Evolutionary conservation across 495 filamentous ascomycete species (phyloP).

Genomic region (Aspergillus indologenus): DNA sequence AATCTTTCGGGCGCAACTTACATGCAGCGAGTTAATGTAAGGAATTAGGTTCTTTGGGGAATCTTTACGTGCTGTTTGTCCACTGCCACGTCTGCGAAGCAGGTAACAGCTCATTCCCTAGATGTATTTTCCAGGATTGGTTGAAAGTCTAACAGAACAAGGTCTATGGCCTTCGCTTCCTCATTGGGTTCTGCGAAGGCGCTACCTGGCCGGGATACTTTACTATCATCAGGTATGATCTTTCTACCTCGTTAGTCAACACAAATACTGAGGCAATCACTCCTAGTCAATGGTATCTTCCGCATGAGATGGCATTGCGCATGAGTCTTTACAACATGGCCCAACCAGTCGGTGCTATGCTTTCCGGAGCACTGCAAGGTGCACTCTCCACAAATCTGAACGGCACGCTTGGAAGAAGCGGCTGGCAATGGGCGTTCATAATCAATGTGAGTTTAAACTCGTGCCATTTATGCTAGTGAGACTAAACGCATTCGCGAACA

Average conservation of each 20-base stretch:
- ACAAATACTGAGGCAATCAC: not conserved
- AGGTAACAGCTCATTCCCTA: slow-evolving; percentile 6
- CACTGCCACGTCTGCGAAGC: slow-evolving; percentile 13
- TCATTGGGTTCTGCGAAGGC: slow-evolving; percentile 20
- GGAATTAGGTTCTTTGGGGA: slow-evolving; percentile 18
- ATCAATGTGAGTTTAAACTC: slow-evolving; percentile 20
- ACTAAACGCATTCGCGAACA: slow-evolving; percentile 1
- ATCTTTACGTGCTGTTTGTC: slow-evolving; percentile 20
- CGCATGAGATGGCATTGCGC: slow-evolving; percentile 16
- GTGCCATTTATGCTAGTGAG: not conserved
- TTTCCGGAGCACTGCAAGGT: slow-evolving; percentile 27
- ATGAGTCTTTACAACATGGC: slow-evolving; percentile 24
- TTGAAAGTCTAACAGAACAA: not conserved
- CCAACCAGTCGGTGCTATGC: slow-evolving; percentile 23
- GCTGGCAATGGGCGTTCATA: slow-evolving; percentile 26
- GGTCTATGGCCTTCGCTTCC: slow-evolving; percentile 19
- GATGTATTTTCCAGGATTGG: not conserved
- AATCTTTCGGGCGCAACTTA: not conserved
- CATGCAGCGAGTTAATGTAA: not conserved
- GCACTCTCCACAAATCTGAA: slow-evolving; percentile 21
- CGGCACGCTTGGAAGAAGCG: slow-evolving; percentile 16
- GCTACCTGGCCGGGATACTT: slow-evolving; percentile 20
- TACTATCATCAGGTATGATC: slow-evolving; percentile 19
- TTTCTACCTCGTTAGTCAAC: not conserved
- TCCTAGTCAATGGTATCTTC: slow-evolving; percentile 20